Evolutionary conservation across 129 eudicot genomes (phyloP).

Genomic region (Artemisia tridentata): DNA sequence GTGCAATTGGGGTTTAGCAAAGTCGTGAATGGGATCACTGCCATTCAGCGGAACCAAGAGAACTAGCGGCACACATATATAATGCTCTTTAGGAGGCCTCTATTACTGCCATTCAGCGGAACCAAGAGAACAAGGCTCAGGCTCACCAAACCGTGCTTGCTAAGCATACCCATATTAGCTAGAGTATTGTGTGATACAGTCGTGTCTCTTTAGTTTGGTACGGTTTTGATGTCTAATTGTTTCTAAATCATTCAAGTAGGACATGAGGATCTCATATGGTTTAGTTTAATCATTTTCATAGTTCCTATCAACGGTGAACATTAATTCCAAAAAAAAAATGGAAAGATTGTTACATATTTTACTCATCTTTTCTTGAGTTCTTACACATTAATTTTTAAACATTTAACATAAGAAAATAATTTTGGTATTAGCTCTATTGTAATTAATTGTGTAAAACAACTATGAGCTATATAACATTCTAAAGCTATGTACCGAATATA

Average conservation of each 20-base stretch:
- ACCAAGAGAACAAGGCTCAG: conserved; percentile 70
- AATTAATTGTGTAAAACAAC: too few species aligned
- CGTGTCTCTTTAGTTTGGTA: neutral
- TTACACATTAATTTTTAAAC: too few species aligned
- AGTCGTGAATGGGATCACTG: conserved; percentile 98
- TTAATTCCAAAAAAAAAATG: too few species aligned
- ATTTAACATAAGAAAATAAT: too few species aligned
- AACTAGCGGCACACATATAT: conserved; percentile 79
- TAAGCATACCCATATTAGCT: conserved; percentile 27
- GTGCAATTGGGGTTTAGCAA: conserved; percentile 93
- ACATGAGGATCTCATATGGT: too few species aligned
- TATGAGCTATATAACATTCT: too few species aligned
- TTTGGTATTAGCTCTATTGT: too few species aligned
- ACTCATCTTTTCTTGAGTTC: too few species aligned
- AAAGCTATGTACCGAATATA: too few species aligned
- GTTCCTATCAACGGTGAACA: too few species aligned
- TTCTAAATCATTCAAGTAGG: neutral
- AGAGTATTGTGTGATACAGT: neutral
- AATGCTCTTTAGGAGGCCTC: conserved; percentile 93
- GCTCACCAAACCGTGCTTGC: conserved; percentile 57
- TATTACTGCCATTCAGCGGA: conserved; percentile 63
- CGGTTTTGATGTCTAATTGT: neutral
- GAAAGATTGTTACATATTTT: too few species aligned
- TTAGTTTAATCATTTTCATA: too few species aligned
- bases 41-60: conserved; percentile 87